Conservation (phyloP, 208 protist species). For the Trypanosoma vivax region DNA sequence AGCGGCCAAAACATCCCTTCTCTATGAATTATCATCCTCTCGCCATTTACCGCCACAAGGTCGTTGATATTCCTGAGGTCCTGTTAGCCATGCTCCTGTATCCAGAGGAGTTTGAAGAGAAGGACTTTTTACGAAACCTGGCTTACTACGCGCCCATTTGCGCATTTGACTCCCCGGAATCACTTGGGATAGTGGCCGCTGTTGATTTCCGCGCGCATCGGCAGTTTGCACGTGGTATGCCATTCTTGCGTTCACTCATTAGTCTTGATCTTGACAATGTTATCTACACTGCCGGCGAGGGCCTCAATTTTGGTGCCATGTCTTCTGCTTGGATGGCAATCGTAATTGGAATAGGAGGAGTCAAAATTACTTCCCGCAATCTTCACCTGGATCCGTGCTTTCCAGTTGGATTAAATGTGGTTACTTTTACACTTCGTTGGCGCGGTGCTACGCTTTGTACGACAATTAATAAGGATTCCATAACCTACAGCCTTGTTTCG, state of each 20-base stretch:
- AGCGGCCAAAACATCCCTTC: constrained; percentile 67
- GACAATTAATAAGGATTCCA: constrained; percentile 38
- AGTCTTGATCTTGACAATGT: constrained; percentile 87
- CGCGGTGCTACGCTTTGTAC: constrained; percentile 61
- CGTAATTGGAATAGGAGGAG: constrained; percentile 73
- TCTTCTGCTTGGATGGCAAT: constrained; percentile 47
- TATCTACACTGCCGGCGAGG: constrained; percentile 74
- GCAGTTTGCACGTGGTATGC: constrained; percentile 67
- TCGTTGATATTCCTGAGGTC: constrained; percentile 87
- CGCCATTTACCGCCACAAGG: constrained; percentile 75
- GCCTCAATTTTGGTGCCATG: constrained; percentile 83
- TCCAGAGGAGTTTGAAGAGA: constrained; percentile 64
- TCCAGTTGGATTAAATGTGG: constrained; percentile 54
- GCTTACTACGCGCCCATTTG: constrained; percentile 80
- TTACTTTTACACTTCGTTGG: constrained; percentile 77
- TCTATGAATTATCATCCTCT: constrained; percentile 88
- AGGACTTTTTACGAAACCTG: constrained; percentile 67
- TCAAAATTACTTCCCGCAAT: constrained; percentile 30
- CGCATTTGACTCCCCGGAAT: constrained; percentile 79
- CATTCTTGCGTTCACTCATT: constrained; percentile 57
- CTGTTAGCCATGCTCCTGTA: constrained; percentile 81
- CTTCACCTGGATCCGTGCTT: constrained; percentile 71
- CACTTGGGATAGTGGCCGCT: constrained; percentile 64
- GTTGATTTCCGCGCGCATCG: constrained; percentile 54
- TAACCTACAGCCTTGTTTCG: constrained; percentile 77